Evolutionary conservation across 2,329 filamentous ascomycete genomes (phyloP), one percentile per base, ranked within the genome.

Genomic region (Aspergillus hiratsukae): DNA sequence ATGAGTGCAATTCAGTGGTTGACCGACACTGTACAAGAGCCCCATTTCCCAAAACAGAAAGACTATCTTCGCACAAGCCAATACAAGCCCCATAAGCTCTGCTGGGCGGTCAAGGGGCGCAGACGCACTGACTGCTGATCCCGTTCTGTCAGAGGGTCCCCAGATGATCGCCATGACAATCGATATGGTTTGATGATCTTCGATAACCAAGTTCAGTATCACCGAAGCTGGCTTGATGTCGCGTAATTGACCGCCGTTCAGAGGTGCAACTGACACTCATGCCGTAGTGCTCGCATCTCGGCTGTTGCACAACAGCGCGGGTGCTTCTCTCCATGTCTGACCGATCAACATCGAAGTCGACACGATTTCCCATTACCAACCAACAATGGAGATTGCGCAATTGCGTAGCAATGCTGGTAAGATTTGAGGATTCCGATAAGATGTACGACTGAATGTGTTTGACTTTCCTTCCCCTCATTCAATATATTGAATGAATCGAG

Each of bases 401-500:
- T 17, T 5, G 31, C 14, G 17, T 7, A 37, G 17, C 19, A 23
- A 23, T 45, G 41, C 41, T 23, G 14, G 14, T 3, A 6, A 37
- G 31, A 14, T 17, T 17, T 17, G 14, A 37, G 5, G 17, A 17
- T 31, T 49, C 28, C 23, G 37, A 29, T 48, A 50, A 48, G 29
- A 45, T 17, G 53, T 28, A 41, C 21, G n/a, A 52, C 31, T 35
- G 11, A 37, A 27, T 35, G 29, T 45, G 54, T 40, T 37, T 41
- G 19, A 35, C 40, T 40, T 40, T 11, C 27, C 19, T 29, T 23
- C 45, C 19, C 51, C 35, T 10, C 28, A 45, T 37, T 51, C 57
- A 59, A 61, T 61, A 57, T 61, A 57, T 61, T 59, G 57, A 53
- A 52, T 46, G 51, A 43, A 28, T 40, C 29, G 29, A 53, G 28